Evolutionary conservation across 1,139 yeast species (phyloP), one percentile per base, ranked within the genome.

Genomic region (Meyerozyma sp.): DNA sequence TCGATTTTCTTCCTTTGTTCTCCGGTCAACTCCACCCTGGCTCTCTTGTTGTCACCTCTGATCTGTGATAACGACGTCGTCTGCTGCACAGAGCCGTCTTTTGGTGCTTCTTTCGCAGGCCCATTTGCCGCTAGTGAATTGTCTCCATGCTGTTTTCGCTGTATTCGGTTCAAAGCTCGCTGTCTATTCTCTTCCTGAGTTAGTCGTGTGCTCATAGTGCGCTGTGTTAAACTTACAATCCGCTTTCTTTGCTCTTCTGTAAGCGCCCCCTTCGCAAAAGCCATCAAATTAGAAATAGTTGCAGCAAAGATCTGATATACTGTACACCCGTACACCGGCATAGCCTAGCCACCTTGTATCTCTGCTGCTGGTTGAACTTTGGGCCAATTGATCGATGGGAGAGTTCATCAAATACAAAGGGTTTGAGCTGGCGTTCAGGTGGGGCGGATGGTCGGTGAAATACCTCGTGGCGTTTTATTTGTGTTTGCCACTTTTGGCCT

Each of bases 1-100:
- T 82, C 87, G 1, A 81, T 71, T 38, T 70, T 60, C 25, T 66
- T 65, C 44, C 61, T 63, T 50, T 82, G 87, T 44, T 78, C 85
- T 1, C 73, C 71, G 0, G 84, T 78, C 42, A 80, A 53, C 16
- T 58, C 63, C 0, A 59, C 44, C 14, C 58, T 52, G 3, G 65
- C 62, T 36, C 60, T 43, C 40, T 57, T 51, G 36, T 25, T 16
- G 28, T n/a, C 14, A 14, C 13, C 35, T 23, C 27, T 27, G 32
- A 18, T 27, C 13, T 37, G 42, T 18, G 39, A 11, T 9, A 28
- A 1, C 13, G 20, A 9, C 3, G 32, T 28, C 4, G 32, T 37
- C 6, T 6, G 40, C 11, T 16, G 32, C 20, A 16, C 25, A 10
- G 16, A 23, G 3, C 35, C 35, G 6, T 14, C 26, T 9, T 10